Base-by-base conservation (phyloP, 106 monocot genomes). In the Xerophyta viscosa region DNA sequence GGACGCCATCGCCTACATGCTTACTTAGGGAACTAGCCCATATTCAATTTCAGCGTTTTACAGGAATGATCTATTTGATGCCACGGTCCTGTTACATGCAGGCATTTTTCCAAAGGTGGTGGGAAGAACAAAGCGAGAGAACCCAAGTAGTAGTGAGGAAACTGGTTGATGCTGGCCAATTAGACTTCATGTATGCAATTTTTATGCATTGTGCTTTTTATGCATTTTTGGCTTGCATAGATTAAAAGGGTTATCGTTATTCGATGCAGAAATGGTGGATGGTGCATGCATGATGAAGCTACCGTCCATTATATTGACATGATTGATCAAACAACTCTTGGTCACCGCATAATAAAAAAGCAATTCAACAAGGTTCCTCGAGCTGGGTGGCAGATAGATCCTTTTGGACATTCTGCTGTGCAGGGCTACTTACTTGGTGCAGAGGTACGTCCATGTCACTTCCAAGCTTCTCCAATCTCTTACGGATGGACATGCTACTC, bases 51-150 rank as follows among this genome's bases (percentile, higher is more conserved):
- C 33, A 33, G 5, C 10, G 33, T 8, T n/a, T n/a, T n/a, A n/a
- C n/a, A n/a, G n/a, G n/a, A n/a, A n/a, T n/a, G n/a, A n/a, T n/a
- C n/a, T n/a, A n/a, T n/a, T n/a, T n/a, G n/a, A n/a, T n/a, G n/a
- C n/a, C n/a, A n/a, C n/a, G n/a, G n/a, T n/a, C n/a, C n/a, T n/a
- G n/a, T 13, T 43, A 2, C 37, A 43, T 50, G 17, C 46, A 83
- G 82, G 77, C 82, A 24, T 83, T 83, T 56, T 83, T 83, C 48
- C 82, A 83, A 61, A 68, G 73, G 50, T 83, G 82, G 82, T 83
- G 82, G 82, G 27, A 6, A 29, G 54, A 83, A 41, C 77, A 83
- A 56, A 77, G 45, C 56, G 58, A 70, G 23, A 41, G 49, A 25
- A 69, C 60, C 5, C 64, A 73, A 60, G 60, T 41, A 20, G 31